Conservation (phyloP, 2,329 filamentous ascomycete genomes). For the Ascocoryne sarcoides region DNA sequence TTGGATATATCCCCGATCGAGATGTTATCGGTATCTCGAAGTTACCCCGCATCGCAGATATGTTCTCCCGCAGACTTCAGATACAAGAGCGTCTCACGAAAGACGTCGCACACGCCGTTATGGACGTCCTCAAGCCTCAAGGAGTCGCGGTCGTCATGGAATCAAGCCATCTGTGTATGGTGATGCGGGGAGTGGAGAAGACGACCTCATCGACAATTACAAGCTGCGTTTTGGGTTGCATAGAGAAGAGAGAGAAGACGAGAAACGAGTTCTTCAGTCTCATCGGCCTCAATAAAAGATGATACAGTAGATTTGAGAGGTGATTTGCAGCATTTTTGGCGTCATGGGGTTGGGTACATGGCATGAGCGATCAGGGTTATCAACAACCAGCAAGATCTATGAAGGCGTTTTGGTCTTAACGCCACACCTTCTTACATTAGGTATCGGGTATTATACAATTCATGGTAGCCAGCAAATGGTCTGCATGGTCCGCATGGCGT, state of each 20-base stretch:
- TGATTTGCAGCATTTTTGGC: conserved; percentile 11
- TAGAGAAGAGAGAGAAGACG: conserved; percentile 87
- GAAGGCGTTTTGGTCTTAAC: conserved; percentile 29
- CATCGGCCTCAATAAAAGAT: conserved; percentile 51
- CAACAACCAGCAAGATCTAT: conserved; percentile 22
- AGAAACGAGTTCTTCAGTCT: conserved; percentile 92
- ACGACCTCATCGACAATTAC: conserved; percentile 80
- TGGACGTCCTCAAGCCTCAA: conserved; percentile 85
- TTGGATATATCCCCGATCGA: conserved; percentile 89
- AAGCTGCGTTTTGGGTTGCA: conserved; percentile 94
- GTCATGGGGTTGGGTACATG: conserved; percentile 14
- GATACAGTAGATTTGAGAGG: conserved; percentile 3
- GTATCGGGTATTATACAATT: conserved; percentile 6
- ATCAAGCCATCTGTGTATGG: conserved; percentile 94
- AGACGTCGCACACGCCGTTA: conserved; percentile 88
- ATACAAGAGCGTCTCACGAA: conserved; percentile 95
- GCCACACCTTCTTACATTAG: conserved; percentile 17
- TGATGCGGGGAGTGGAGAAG: conserved; percentile 97
- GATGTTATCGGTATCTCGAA: conserved; percentile 94
- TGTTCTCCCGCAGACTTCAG: conserved; percentile 89
- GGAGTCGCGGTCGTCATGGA: conserved; percentile 98
- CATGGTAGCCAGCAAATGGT: conserved; percentile 1
- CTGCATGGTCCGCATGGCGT: too few relatives aligned
- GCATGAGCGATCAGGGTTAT: conserved; percentile 23
- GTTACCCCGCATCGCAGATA: conserved; percentile 88